Base-by-base conservation (phyloP, 2,329 filamentous ascomycete species). In the Fusarium longipes region DNA sequence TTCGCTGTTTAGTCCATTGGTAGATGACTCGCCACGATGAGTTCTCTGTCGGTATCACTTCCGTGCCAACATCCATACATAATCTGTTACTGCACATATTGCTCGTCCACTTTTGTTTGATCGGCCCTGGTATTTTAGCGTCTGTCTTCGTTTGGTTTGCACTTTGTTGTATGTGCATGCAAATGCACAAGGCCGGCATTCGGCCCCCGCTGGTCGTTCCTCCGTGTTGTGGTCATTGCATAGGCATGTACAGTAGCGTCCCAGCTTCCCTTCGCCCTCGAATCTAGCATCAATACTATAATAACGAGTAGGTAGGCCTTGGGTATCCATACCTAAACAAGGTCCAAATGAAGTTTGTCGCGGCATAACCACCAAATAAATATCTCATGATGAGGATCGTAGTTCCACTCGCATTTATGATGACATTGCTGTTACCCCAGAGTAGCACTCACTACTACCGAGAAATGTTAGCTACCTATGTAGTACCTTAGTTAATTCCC, bases 151-250 rank as follows among this genome's bases (percentile, higher is more conserved):
- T 27, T 56, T 57, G 47, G 44, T 27, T 56, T 61, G 53, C 57
- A 57, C 38, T 58, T 68, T 60, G 44, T 57, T 59, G 35, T 65
- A 68, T 58, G 57, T 61, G 57, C 70, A 73, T 71, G 70, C 61
- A 71, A 59, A 61, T 60, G 61, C 50, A 65, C 67, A 73, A 65
- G 65, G 35, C 68, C 52, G 69, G 67, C 70, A 58, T 73, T 67
- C 70, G 64, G 67, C 68, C 67, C 61, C 67, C 62, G 59, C 67
- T 59, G 64, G 70, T 63, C 59, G 39, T 61, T 53, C 36, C 57
- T 69, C 51, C 63, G 39, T 38, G 48, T 59, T 40, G 52, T 55
- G 58, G 61, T 45, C 22, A 43, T 55, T 57, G 42, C 27, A 48
- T 48, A 15, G 20, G 17, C 24, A n/a, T 5, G n/a, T n/a, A n/a